A percentile compares a stretch with the other conserved stretches of the same genome.
Evolutionary conservation across 257 asterid genomes (phyloP).

Genomic region (Nemophila menziesii): DNA sequence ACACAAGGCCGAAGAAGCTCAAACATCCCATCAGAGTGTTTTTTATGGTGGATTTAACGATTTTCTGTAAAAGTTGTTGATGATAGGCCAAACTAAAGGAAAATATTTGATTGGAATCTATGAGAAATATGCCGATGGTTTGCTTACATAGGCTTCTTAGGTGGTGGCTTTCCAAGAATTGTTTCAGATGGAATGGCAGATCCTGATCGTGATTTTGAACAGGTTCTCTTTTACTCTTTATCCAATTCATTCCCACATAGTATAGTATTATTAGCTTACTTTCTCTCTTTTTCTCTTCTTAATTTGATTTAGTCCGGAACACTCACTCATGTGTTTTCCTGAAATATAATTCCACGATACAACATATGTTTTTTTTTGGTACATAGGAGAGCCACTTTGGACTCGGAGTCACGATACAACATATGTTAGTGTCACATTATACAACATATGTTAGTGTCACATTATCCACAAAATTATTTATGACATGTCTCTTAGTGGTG

Average conservation of each 20-base stretch:
- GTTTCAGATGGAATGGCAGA: constrained; percentile 99
- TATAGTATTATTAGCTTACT: neutral
- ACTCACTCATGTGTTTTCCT: too few species aligned
- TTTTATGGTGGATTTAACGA: neutral
- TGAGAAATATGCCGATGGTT: constrained; percentile 56
- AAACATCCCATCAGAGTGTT: constrained; percentile 9
- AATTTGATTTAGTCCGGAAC: neutral
- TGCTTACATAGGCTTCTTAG: constrained; percentile 30
- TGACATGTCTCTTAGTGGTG: too few species aligned
- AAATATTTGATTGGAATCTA: constrained; percentile 38
- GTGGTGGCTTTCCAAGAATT: constrained; percentile 47
- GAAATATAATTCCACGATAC: too few species aligned
- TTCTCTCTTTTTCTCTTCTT: neutral
- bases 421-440: too few species aligned
- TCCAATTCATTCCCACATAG: neutral
- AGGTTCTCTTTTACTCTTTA: too few species aligned
- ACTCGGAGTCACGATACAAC: too few species aligned
- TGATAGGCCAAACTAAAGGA: constrained; percentile 43
- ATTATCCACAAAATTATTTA: too few species aligned
- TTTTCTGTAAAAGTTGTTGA: constrained; percentile 30
- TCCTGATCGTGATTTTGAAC: constrained; percentile 81
- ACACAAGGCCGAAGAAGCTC: too few species aligned
- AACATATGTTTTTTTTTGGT: too few species aligned
- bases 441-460: too few species aligned
- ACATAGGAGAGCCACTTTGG: too few species aligned